Evolutionary conservation across 768 basidiomycete species (phyloP).

Genomic region (Boletus coccyginus): DNA sequence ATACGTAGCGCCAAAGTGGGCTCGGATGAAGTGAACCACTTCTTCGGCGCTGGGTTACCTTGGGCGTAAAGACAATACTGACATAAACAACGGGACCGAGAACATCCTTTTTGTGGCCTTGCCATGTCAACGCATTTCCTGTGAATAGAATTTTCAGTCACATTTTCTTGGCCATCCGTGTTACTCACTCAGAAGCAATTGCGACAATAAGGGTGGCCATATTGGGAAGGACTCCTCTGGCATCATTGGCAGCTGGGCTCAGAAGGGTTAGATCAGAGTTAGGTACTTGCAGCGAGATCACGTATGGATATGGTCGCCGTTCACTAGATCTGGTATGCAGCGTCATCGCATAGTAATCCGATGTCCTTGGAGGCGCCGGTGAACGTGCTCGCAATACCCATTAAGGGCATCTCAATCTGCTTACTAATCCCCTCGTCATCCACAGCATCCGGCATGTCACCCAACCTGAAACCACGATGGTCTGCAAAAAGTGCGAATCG

Average conservation of each 20-base stretch:
- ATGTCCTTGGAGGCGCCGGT: not conserved
- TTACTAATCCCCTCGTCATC: conserved; percentile 16
- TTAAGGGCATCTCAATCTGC: not conserved
- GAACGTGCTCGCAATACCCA: no score
- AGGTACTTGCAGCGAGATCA: not conserved
- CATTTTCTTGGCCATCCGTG: conserved; percentile 5
- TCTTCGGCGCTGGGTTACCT: conserved; percentile 22
- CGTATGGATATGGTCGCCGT: not conserved
- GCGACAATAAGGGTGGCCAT: conserved; percentile 29
- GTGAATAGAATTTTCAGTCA: conserved; percentile 17
- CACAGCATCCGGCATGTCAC: conserved; percentile 4
- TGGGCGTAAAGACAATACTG: conserved; percentile 24
- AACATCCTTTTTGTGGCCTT: conserved; percentile 29
- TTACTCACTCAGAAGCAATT: conserved; percentile 22
- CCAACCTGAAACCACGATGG: conserved; percentile 46
- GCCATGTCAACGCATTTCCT: conserved; percentile 34
- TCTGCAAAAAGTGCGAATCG: conserved; percentile 84
- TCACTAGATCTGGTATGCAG: not conserved
- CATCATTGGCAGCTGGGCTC: not conserved
- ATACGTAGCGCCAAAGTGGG: conserved; percentile 25
- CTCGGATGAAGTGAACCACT: conserved; percentile 20
- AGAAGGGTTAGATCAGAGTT: conserved; percentile 2
- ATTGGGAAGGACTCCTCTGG: conserved; percentile 18
- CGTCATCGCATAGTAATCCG: not conserved
- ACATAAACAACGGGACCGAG: conserved; percentile 30